Percentiles rank a stretch among this genome's conserved stretches.
These are phyloP conservation scores for Austroboletus festivus DNA, from an alignment of 768 basidiomycete species.

Conservation along the genomic window DNA sequence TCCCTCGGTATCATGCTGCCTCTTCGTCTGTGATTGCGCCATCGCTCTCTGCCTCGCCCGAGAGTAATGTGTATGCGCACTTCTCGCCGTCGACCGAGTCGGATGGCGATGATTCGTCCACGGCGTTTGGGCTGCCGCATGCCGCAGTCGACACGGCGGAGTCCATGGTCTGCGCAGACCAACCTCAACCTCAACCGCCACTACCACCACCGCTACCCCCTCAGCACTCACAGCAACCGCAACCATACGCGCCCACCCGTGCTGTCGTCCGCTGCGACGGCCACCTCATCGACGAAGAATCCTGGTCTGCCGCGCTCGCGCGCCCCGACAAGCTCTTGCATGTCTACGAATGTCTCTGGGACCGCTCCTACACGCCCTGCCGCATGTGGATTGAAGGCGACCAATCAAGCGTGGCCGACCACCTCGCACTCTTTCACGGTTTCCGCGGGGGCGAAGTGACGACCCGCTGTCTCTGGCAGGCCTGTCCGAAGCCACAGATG, in stretches of 20 bases:
- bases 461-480: constrained; percentile 32
- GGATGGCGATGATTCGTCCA: constrained; percentile 19
- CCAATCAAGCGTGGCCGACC: constrained; percentile 32
- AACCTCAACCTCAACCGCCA: too few species aligned
- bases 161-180: background rate
- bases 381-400: constrained; percentile 36
- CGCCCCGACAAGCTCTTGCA: constrained; percentile 24
- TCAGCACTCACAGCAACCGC: too few species aligned
- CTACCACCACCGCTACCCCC: too few species aligned
- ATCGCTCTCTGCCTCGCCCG: background rate
- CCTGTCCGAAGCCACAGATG: constrained; percentile 26
- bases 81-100: constrained; percentile 24
- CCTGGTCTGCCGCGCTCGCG: constrained; percentile 22
- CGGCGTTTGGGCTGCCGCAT: constrained; percentile 13
- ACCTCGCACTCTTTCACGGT: constrained; percentile 29
- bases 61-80: constrained; percentile 8
- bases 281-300: constrained; percentile 26
- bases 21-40: background rate
- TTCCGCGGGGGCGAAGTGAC: constrained; percentile 31
- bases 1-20: constrained; percentile 14
- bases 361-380: constrained; percentile 21
- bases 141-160: constrained; percentile 21
- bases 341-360: constrained; percentile 33
- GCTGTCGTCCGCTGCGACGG: constrained; percentile 26
- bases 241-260: constrained; percentile 9